These are phyloP conservation scores for Annulohypoxylon bovei DNA, from an alignment of 495 filamentous ascomycete genomes.

Conservation along the genomic window DNA sequence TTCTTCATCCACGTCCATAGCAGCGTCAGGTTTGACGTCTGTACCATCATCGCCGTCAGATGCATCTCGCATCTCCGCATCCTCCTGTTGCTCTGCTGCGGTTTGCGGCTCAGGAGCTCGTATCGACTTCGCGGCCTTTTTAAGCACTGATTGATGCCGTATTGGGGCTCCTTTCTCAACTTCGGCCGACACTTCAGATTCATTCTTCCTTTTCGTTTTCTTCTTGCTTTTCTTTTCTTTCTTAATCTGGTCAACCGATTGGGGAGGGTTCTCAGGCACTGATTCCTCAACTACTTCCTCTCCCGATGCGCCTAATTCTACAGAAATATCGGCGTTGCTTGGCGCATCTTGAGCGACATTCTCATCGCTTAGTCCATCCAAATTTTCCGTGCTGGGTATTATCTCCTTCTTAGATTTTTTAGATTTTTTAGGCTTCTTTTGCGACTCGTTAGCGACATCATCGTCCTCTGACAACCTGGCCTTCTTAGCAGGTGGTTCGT, in stretches of 20 bases:
- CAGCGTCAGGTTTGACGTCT: conserved; percentile 43
- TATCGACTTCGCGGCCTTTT: conserved; percentile 61
- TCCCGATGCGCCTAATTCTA: not conserved
- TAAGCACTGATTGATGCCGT: conserved; percentile 57
- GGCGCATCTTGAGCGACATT: not conserved
- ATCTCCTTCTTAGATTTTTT: conserved; percentile 37
- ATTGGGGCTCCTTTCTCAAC: conserved; percentile 42
- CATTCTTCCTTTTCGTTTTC: conserved; percentile 30
- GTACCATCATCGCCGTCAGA: conserved; percentile 27
- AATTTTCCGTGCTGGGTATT: not conserved
- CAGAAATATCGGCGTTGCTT: not conserved
- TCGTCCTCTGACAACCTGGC: conserved; percentile 34
- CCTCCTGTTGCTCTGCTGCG: conserved; percentile 41
- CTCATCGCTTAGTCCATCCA: not conserved
- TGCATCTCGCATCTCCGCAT: conserved; percentile 44
- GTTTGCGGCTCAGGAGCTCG: conserved; percentile 42
- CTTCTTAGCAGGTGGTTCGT: conserved; percentile 39
- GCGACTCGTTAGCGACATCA: conserved; percentile 3
- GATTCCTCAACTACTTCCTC: not conserved
- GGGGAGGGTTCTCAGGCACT: not conserved
- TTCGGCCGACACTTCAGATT: conserved; percentile 11
- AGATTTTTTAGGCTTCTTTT: conserved; percentile 41
- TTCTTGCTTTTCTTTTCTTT: conserved; percentile 54
- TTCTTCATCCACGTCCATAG: conserved; percentile 37
- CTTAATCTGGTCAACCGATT: conserved; percentile 6